phyloP scores from a whole-genome alignment of 768 basidiomycete genomes.

The Lactarius hatsudake region DNA sequence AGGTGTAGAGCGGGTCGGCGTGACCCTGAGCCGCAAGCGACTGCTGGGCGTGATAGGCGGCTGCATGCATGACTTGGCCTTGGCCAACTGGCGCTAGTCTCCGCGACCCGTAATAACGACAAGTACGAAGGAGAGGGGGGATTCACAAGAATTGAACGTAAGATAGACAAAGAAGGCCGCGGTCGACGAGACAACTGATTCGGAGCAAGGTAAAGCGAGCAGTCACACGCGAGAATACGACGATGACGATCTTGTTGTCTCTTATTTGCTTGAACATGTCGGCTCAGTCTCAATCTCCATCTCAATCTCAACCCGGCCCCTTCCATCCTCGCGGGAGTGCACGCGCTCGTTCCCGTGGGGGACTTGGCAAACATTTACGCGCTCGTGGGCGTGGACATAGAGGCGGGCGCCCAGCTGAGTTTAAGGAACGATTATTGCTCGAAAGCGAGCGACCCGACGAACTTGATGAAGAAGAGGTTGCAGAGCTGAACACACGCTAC shows the following conservation, averaged over 20 bases:
- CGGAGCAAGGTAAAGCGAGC: neutral
- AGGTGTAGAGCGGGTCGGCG: constrained; percentile 54
- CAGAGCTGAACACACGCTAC: constrained; percentile 51
- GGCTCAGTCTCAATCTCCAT: neutral
- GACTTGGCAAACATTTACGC: constrained; percentile 70
- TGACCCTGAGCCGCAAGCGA: constrained; percentile 34
- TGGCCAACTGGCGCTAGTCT: constrained; percentile 14
- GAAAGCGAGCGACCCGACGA: constrained; percentile 52
- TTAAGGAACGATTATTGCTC: constrained; percentile 55
- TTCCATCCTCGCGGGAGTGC: constrained; percentile 37
- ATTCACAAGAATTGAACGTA: constrained; percentile 1
- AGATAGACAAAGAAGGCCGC: neutral
- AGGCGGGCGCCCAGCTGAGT: constrained; percentile 67
- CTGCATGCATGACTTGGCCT: constrained; percentile 32
- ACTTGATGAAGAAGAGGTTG: constrained; percentile 45
- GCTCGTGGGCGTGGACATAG: constrained; percentile 69
- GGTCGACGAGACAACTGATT: neutral
- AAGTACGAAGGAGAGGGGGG: neutral
- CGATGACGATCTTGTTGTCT: constrained; percentile 12
- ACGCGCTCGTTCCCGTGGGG: constrained; percentile 59
- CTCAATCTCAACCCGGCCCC: too few relatives aligned
- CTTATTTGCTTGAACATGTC: constrained; percentile 3
- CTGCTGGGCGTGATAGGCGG: constrained; percentile 37
- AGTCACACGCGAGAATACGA: neutral
- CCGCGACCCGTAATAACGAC: neutral